Conservation (phyloP, 306 rosid genomes). For the Lathyrus aphaca region DNA sequence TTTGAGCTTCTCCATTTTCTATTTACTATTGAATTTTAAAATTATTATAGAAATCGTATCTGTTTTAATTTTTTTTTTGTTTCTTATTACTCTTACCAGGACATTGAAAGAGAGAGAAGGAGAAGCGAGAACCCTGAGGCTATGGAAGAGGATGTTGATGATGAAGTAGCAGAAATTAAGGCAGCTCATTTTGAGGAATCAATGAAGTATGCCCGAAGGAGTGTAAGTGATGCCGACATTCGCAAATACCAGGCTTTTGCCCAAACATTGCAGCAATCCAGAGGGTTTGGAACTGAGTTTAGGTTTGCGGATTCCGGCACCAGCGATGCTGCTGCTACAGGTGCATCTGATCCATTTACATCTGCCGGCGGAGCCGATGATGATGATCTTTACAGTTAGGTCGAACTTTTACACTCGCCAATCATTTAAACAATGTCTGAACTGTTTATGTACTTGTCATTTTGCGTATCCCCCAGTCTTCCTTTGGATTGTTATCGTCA, state of each 20-base stretch:
- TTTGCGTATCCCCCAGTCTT: slow-evolving; percentile 31
- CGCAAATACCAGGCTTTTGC: slow-evolving; percentile 99
- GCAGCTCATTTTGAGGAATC: slow-evolving; percentile 98
- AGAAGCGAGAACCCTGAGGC: slow-evolving; percentile 89
- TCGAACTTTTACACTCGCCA: slow-evolving; percentile 1
- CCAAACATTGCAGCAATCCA: slow-evolving; percentile 95
- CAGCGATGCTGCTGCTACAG: slow-evolving; percentile 39
- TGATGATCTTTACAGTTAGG: slow-evolving; percentile 91
- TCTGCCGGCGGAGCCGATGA: slow-evolving; percentile 84
- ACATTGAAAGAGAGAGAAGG: slow-evolving; percentile 89
- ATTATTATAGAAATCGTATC: neutral
- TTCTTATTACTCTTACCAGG: slow-evolving; percentile 50
- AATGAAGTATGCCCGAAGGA: slow-evolving; percentile 94
- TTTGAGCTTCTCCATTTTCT: slow-evolving; percentile 14
- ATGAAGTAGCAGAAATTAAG: slow-evolving; percentile 85
- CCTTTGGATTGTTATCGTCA: slow-evolving; percentile 38
- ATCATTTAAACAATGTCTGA: neutral
- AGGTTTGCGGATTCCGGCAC: slow-evolving; percentile 66
- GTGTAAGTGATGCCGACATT: slow-evolving; percentile 96
- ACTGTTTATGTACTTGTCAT: slow-evolving; percentile 31
- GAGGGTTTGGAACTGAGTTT: slow-evolving; percentile 93
- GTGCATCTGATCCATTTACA: slow-evolving; percentile 78
- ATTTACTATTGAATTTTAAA: too few species aligned
- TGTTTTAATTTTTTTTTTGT: neutral
- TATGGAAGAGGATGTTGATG: slow-evolving; percentile 93